These are phyloP conservation scores for Fomitopsis schrenkii DNA, from an alignment of 1,284 basidiomycete genomes.

Conservation along the genomic window DNA sequence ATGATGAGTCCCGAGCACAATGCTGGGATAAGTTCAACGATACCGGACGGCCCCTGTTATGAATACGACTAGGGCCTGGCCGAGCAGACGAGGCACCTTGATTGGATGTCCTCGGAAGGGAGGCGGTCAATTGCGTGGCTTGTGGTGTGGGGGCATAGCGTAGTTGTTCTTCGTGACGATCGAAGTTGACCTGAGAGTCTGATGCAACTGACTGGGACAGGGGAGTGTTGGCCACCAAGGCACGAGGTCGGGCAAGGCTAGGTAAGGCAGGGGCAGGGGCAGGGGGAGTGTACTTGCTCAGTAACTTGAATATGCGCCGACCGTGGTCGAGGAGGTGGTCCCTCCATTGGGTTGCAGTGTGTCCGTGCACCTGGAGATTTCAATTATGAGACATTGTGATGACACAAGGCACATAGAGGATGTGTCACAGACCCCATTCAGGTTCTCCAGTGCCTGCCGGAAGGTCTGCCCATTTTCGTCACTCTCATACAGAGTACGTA, in stretches of 20 bases:
- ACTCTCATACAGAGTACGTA: conserved; percentile 38
- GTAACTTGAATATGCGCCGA: conserved; percentile 47
- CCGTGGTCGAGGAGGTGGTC: conserved; percentile 71
- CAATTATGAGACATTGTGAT: conserved; percentile 27
- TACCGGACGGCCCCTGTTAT: background rate
- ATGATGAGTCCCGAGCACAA: background rate
- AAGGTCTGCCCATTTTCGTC: conserved; percentile 33
- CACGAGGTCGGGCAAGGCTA: background rate
- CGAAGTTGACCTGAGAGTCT: background rate
- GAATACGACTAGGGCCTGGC: background rate
- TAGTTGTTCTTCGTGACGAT: background rate
- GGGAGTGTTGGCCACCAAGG: background rate
- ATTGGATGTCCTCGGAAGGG: background rate
- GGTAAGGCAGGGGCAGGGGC: background rate
- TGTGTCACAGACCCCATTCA: conserved; percentile 35
- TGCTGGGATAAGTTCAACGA: background rate
- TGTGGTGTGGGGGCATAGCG: background rate
- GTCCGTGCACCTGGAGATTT: conserved; percentile 38
- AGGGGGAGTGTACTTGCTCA: conserved; percentile 22
- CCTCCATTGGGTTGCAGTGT: conserved; percentile 53
- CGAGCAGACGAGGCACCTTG: background rate
- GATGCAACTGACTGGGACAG: background rate
- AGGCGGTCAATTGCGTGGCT: background rate
- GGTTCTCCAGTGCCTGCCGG: conserved; percentile 36
- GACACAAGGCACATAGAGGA: background rate